Evolutionary conservation across 169 alveolate species (phyloP).

Genomic region (Plasmodium cynomolgi): DNA sequence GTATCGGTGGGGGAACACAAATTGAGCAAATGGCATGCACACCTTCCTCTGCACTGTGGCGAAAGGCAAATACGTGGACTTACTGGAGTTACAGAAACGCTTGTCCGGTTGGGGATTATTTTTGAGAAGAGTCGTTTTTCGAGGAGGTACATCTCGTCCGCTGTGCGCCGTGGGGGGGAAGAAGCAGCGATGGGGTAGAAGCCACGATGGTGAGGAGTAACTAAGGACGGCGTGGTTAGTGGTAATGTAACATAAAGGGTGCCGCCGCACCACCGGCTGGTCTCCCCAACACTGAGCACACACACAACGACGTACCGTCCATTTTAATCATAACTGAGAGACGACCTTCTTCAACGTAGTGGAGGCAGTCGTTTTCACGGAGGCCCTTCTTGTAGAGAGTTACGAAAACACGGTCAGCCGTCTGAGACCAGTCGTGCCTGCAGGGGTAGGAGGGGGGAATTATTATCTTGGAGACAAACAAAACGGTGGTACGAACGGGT

Average conservation of each 20-base stretch:
- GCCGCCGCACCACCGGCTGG: too few relatives aligned
- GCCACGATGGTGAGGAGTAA: too few relatives aligned
- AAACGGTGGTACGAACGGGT: neutral
- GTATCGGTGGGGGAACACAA: neutral
- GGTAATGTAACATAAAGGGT: too few relatives aligned
- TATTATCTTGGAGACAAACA: neutral
- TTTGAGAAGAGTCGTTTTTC: constrained; percentile 28
- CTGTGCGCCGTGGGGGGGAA: neutral
- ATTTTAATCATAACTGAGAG: neutral
- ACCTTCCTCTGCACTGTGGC: neutral
- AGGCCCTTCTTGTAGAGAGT: constrained; percentile 25
- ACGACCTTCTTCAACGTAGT: neutral
- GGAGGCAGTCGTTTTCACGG: neutral
- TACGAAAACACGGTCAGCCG: neutral
- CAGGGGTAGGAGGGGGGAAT: neutral
- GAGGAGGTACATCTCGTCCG: constrained; percentile 15
- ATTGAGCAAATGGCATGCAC: neutral
- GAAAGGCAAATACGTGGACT: neutral
- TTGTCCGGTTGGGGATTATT: constrained; percentile 9
- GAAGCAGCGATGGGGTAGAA: too few relatives aligned
- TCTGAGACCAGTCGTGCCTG: constrained; percentile 62
- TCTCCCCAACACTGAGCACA: too few relatives aligned
- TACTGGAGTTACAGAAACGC: constrained; percentile 34
- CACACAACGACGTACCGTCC: neutral
- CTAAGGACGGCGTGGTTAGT: too few relatives aligned